These are phyloP conservation scores for Seiridium cupressi DNA, from an alignment of 2,329 filamentous ascomycete genomes.

Conservation along the genomic window DNA sequence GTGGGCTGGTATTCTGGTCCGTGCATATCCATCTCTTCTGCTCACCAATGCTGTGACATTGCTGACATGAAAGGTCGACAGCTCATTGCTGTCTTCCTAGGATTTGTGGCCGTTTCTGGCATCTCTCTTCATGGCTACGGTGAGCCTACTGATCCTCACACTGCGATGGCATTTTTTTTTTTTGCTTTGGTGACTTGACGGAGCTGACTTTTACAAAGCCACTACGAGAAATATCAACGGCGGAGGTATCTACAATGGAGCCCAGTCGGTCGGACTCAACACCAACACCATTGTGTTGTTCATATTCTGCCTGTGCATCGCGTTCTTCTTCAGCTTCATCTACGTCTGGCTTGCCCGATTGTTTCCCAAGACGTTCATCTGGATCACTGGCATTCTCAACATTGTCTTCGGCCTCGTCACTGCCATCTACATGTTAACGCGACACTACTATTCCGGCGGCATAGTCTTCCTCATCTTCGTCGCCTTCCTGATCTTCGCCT, in stretches of 20 bases:
- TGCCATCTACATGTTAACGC: constrained; percentile 79
- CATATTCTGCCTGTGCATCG: constrained; percentile 70
- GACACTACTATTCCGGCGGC: constrained; percentile 76
- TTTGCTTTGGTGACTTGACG: too few species aligned
- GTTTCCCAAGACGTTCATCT: constrained; percentile 89
- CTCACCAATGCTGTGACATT: neutral
- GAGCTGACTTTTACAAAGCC: constrained; percentile 20
- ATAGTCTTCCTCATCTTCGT: constrained; percentile 84
- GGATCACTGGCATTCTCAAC: constrained; percentile 87
- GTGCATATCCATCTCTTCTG: constrained; percentile 17
- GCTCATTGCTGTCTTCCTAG: constrained; percentile 69
- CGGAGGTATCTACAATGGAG: constrained; percentile 69
- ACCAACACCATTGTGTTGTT: constrained; percentile 88
- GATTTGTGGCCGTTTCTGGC: constrained; percentile 75
- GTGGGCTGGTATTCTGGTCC: constrained; percentile 80
- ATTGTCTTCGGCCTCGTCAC: constrained; percentile 82
- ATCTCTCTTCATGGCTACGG: constrained; percentile 75
- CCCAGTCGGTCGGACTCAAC: constrained; percentile 66
- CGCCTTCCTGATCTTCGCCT: constrained; percentile 78
- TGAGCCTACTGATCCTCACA: constrained; percentile 18
- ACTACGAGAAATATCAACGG: constrained; percentile 61
- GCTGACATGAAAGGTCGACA: constrained; percentile 24
- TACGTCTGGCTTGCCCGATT: constrained; percentile 75
- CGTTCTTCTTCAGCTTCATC: constrained; percentile 70
- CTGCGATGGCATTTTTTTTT: neutral